These are phyloP conservation scores for Rauvolfia tetraphylla DNA, from an alignment of 257 asterid species.

Conservation along the genomic window DNA sequence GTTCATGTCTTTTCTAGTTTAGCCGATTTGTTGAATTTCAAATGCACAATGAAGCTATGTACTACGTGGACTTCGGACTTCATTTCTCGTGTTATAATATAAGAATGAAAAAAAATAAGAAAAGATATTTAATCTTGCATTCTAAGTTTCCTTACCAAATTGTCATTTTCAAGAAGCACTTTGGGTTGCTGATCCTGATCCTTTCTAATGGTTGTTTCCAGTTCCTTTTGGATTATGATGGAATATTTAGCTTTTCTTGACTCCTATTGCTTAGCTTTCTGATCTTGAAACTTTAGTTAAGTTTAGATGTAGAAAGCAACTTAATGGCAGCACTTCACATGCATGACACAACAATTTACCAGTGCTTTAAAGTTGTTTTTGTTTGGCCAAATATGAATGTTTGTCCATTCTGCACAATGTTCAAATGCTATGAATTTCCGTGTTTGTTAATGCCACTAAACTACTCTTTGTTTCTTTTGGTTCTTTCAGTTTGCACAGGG, in stretches of 20 bases:
- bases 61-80: not conserved
- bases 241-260: constrained; percentile 38
- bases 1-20: not conserved
- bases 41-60: not conserved
- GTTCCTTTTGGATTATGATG: constrained; percentile 14
- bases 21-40: not conserved
- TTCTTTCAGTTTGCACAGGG: constrained; percentile 12
- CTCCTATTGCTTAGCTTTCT: constrained; percentile 26
- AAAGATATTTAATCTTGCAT: too few relatives aligned
- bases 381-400: constrained; percentile 39
- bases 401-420: constrained; percentile 15
- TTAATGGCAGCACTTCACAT: constrained; percentile 35
- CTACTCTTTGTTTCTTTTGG: constrained; percentile 16
- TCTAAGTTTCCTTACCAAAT: not conserved
- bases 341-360: constrained; percentile 23
- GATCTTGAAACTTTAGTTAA: constrained; percentile 29
- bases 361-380: constrained; percentile 38
- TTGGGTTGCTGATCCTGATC: constrained; percentile 9
- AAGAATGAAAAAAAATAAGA: too few relatives aligned
- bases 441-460: constrained; percentile 16
- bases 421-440: constrained; percentile 23
- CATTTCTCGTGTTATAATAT: not conserved
- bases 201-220: constrained; percentile 1
- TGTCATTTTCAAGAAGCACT: constrained; percentile 14
- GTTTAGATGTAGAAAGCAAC: constrained; percentile 26